phyloP scores from a whole-genome alignment of 495 filamentous ascomycete species.

The Astrothelium subdiscretum region DNA sequence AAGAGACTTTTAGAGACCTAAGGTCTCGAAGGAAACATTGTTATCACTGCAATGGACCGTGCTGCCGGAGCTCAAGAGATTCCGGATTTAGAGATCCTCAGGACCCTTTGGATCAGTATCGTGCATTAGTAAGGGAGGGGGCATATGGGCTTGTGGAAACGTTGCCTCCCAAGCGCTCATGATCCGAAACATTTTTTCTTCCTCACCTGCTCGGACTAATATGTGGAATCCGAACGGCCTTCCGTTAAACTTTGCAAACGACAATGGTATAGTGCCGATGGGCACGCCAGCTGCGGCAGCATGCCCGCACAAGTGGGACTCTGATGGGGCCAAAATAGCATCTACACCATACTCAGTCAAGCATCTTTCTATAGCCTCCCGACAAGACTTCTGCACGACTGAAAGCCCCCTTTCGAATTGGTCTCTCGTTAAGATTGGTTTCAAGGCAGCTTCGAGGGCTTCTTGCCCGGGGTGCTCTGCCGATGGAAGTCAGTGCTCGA shows the following conservation, averaged over 20 bases:
- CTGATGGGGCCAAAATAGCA: not conserved
- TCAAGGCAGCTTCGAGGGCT: constrained; percentile 4
- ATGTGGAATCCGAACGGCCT: not conserved
- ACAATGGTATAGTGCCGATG: not conserved
- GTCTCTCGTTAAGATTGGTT: constrained; percentile 1
- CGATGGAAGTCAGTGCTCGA: not conserved
- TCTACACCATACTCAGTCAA: not conserved
- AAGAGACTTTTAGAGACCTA: not conserved
- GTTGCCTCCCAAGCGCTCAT: constrained; percentile 1
- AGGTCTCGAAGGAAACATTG: not conserved
- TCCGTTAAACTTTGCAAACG: not conserved
- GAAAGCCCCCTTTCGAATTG: not conserved
- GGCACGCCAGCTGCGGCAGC: not conserved
- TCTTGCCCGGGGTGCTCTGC: constrained; percentile 8
- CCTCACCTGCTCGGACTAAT: not conserved
- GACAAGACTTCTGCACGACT: not conserved
- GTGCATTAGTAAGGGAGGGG: not conserved
- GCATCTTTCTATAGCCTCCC: not conserved
- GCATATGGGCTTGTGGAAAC: not conserved
- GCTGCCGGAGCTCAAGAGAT: not conserved
- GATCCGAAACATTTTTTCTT: not conserved
- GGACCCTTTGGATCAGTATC: not conserved
- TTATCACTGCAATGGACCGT: not conserved
- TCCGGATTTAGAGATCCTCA: not conserved
- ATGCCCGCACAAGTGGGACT: not conserved